Evolutionary conservation across 2,329 filamentous ascomycete species (phyloP).

Genomic region (Elsinoe australis): DNA sequence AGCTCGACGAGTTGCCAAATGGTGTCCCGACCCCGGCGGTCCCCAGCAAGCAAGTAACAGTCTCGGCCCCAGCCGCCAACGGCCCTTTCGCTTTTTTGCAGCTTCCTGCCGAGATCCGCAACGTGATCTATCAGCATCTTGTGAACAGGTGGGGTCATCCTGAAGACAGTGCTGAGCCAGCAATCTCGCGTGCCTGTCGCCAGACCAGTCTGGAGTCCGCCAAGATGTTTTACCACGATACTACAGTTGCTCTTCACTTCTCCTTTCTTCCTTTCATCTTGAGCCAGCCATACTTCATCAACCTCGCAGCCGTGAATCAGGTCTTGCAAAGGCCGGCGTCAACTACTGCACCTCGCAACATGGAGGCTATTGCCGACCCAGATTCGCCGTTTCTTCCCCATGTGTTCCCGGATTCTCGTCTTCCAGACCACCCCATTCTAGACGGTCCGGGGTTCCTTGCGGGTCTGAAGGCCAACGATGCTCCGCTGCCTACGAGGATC

Average conservation of each 20-base stretch:
- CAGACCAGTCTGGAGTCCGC: background rate
- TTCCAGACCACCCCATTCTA: background rate
- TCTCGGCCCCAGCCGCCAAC: background rate
- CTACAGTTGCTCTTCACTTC: background rate
- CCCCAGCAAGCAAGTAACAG: background rate
- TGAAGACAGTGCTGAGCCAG: background rate
- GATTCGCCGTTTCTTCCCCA: background rate
- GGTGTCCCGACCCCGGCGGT: background rate
- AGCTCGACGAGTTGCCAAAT: no score
- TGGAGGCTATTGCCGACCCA: background rate
- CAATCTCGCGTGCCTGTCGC: background rate
- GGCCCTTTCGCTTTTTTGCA: slow-evolving; percentile 9
- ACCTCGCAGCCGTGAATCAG: background rate
- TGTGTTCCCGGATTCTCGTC: background rate
- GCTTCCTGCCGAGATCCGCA: slow-evolving; percentile 6
- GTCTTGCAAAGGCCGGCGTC: background rate
- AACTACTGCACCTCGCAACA: background rate
- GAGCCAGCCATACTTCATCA: background rate
- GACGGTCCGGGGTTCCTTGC: background rate
- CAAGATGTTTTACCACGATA: background rate
- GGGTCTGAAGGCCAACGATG: background rate
- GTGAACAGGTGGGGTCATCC: background rate
- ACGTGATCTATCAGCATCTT: slow-evolving; percentile 5
- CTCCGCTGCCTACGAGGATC: slow-evolving; percentile 1
- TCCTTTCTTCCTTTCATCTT: background rate